Conservation (phyloP, 768 basidiomycete species). For the Lyophyllum shimeji region DNA sequence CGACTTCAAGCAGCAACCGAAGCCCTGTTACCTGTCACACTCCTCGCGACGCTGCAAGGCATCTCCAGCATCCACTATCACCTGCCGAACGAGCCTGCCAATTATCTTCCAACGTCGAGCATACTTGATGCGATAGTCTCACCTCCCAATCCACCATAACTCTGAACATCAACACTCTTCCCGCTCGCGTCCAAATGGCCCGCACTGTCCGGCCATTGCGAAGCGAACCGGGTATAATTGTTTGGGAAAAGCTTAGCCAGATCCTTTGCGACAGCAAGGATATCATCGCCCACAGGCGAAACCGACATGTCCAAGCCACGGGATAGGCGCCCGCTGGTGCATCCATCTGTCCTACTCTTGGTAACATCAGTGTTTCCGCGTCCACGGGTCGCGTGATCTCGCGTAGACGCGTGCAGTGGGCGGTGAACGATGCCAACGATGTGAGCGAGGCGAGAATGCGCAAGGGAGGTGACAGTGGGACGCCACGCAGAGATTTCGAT, state of each 20-base stretch:
- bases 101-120: not conserved
- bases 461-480: no score
- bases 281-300: not conserved
- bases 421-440: constrained; percentile 1
- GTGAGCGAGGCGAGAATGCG: constrained; percentile 1
- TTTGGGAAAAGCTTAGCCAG: constrained; percentile 1
- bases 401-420: not conserved
- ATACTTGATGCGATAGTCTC: not conserved
- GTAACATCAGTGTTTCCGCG: not conserved
- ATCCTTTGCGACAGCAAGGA: not conserved
- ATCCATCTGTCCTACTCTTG: not conserved
- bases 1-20: no score
- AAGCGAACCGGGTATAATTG: not conserved
- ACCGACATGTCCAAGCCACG: constrained; percentile 3
- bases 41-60: no score
- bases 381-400: constrained; percentile 4
- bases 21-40: no score
- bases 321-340: not conserved
- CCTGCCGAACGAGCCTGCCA: not conserved
- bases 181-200: no score
- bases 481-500: not conserved
- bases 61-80: no score
- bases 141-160: no score
- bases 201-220: not conserved
- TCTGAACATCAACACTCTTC: no score